phyloP scores from a whole-genome alignment of 1,139 yeast genomes.

The Suhomyces kunorum region DNA sequence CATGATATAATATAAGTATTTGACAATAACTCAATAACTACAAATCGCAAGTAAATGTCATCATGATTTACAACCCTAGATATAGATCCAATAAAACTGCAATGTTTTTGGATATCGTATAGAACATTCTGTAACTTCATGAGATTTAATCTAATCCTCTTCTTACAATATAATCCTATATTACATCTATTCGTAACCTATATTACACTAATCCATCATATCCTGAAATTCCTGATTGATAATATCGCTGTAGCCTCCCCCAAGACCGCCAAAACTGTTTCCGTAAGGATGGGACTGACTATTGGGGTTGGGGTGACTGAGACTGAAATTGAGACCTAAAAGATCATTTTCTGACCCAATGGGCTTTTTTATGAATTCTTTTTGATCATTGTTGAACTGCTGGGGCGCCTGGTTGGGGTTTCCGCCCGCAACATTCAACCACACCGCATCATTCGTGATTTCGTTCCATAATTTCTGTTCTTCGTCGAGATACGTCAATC shows the following conservation, averaged over 20 bases:
- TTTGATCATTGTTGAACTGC: conserved; percentile 6
- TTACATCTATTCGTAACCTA: conserved; percentile 5
- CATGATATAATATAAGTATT: no score
- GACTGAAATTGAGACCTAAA: conserved; percentile 4
- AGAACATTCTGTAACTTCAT: no score
- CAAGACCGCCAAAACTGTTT: background rate
- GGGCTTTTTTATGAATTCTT: conserved; percentile 12
- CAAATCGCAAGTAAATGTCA: no score
- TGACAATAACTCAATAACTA: no score
- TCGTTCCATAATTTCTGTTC: conserved; percentile 76
- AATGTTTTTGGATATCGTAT: no score
- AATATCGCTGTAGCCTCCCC: conserved; percentile 38
- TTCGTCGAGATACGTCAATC: conserved; percentile 44
- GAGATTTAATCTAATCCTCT: conserved; percentile 1
- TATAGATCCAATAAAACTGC: no score
- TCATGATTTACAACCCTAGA: no score
- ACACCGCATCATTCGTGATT: conserved; percentile 70
- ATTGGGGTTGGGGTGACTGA: background rate
- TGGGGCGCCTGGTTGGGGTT: conserved; percentile 25
- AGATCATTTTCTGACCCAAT: conserved; percentile 6
- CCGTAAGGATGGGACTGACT: background rate
- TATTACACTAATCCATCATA: conserved; percentile 24
- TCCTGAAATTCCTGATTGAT: conserved; percentile 45
- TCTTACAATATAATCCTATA: conserved; percentile 2
- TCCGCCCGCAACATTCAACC: conserved; percentile 47